Conservation (phyloP, 2,329 filamentous ascomycete genomes). For the Emericellopsis atlantica region DNA sequence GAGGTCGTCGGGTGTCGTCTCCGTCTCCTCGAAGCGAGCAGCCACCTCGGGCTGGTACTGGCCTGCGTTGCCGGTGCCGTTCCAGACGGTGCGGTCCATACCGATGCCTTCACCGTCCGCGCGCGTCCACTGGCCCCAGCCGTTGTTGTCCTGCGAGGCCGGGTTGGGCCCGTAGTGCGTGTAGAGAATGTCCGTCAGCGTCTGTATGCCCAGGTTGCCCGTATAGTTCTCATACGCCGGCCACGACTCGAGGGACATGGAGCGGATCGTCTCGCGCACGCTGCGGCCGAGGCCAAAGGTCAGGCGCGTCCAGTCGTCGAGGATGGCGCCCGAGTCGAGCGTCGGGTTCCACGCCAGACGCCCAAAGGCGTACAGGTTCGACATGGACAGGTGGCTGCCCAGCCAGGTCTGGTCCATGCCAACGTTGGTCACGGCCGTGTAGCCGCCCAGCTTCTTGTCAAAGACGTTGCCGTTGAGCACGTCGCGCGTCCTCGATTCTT, state of each 20-base stretch:
- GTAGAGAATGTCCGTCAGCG: conserved; percentile 53
- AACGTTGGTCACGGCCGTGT: conserved; percentile 54
- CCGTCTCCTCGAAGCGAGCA: conserved; percentile 41
- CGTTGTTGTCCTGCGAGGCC: conserved; percentile 51
- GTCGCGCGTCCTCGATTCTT: conserved; percentile 42
- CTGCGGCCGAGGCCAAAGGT: conserved; percentile 45
- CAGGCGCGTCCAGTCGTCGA: conserved; percentile 55
- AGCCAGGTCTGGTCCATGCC: conserved; percentile 56
- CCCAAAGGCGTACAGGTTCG: conserved; percentile 60
- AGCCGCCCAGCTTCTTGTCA: conserved; percentile 43
- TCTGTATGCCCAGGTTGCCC: conserved; percentile 59
- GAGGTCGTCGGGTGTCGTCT: conserved; percentile 54
- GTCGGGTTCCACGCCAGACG: conserved; percentile 52
- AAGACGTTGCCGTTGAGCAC: conserved; percentile 50
- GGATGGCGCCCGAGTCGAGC: conserved; percentile 24
- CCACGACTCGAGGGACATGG: conserved; percentile 58
- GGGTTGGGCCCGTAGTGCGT: conserved; percentile 58
- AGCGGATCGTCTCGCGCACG: conserved; percentile 45
- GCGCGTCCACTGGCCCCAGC: conserved; percentile 60
- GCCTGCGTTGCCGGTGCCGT: conserved; percentile 52
- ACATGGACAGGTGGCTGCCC: conserved; percentile 57
- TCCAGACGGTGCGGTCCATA: conserved; percentile 59
- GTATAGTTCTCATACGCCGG: conserved; percentile 59
- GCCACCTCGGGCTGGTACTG: conserved; percentile 54
- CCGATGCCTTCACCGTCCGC: conserved; percentile 47